Percentiles rank a stretch among this genome's conserved stretches.
These are phyloP conservation scores for Geranium brycei DNA, from an alignment of 345 rosid species.

Conservation along the genomic window DNA sequence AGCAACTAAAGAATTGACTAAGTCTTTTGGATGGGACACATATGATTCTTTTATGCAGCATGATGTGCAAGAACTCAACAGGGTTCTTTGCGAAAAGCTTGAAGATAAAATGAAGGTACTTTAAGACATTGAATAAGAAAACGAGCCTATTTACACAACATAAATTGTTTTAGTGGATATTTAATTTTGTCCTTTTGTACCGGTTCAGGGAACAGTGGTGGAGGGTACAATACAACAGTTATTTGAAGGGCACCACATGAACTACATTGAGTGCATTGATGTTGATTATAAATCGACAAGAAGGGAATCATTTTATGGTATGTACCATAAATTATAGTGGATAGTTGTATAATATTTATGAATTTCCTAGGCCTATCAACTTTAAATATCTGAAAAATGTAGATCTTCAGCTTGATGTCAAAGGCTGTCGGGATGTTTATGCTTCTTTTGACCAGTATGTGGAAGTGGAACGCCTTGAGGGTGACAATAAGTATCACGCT, in stretches of 20 bases:
- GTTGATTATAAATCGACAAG: constrained; percentile 50
- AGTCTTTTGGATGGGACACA: constrained; percentile 58
- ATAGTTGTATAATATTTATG: not conserved
- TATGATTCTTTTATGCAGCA: constrained; percentile 56
- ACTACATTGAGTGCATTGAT: constrained; percentile 50
- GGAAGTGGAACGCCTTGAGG: constrained; percentile 71
- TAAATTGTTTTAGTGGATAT: not conserved
- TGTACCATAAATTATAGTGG: not conserved
- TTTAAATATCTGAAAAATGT: constrained; percentile 5
- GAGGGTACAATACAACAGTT: constrained; percentile 55
- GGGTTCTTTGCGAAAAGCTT: constrained; percentile 48
- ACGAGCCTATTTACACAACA: no score
- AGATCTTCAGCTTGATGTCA: constrained; percentile 85
- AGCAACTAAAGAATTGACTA: constrained; percentile 47
- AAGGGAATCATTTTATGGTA: constrained; percentile 52
- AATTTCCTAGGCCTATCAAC: not conserved
- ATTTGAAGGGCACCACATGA: constrained; percentile 58
- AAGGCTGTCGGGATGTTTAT: constrained; percentile 71
- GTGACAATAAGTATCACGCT: constrained; percentile 65
- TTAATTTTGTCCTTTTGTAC: not conserved
- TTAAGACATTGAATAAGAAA: not conserved
- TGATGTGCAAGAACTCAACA: constrained; percentile 54
- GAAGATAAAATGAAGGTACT: constrained; percentile 54
- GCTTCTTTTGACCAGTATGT: constrained; percentile 75
- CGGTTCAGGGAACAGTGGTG: constrained; percentile 42